Evolutionary conservation across 495 filamentous ascomycete species (phyloP).

Genomic region (Mytilinidion resinicola): DNA sequence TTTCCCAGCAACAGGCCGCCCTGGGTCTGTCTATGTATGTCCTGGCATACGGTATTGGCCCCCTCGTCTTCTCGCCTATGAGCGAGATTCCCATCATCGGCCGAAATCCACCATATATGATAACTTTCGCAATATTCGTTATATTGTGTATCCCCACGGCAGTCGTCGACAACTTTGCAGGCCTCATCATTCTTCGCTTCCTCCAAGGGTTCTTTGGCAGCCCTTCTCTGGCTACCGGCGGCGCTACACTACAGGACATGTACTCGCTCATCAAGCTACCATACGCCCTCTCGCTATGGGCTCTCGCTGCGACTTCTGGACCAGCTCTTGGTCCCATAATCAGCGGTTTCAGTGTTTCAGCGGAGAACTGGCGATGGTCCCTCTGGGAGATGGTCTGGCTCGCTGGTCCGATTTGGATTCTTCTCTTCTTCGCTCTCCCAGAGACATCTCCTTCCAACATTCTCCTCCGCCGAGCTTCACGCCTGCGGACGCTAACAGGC

Average conservation of each 20-base stretch:
- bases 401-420: conserved; percentile 40
- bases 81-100: conserved; percentile 44
- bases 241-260: conserved; percentile 51
- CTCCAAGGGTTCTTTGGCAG: conserved; percentile 51
- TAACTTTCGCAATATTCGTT: conserved; percentile 44
- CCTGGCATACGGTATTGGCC: conserved; percentile 46
- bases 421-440: conserved; percentile 49
- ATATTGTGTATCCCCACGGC: conserved; percentile 46
- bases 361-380: conserved; percentile 41
- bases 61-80: conserved; percentile 43
- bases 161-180: conserved; percentile 43
- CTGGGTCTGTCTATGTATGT: conserved; percentile 51
- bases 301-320: conserved; percentile 39
- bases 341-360: conserved; percentile 56
- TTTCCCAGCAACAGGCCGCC: conserved; percentile 37
- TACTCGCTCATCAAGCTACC: conserved; percentile 50
- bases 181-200: conserved; percentile 47
- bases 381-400: conserved; percentile 47
- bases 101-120: conserved; percentile 43
- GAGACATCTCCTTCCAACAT: conserved; percentile 50
- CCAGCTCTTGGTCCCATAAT: conserved; percentile 58
- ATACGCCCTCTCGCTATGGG: conserved; percentile 51
- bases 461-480: conserved; percentile 50
- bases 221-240: conserved; percentile 49
- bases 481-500: conserved; percentile 43